Evolutionary conservation across 805 yeast species (phyloP), one percentile per base, ranked within the genome.

Genomic region (Saturnispora besseyi): DNA sequence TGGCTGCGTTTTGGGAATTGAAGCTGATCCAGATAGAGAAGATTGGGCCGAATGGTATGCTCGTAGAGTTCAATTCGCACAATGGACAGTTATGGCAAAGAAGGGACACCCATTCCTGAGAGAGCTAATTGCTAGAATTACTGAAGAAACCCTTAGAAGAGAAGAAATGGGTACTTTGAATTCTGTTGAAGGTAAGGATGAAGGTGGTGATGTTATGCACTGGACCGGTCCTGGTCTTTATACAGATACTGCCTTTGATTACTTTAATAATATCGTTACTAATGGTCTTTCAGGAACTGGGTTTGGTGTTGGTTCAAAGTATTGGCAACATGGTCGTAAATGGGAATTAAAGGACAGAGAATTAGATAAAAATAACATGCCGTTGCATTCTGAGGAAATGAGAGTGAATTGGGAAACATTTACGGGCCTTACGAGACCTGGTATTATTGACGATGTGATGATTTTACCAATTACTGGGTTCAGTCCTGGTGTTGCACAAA

Each of bases 181-280:
- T 0, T 66, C 71, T 46, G 68, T 78, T 0, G 67, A 73, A 44
- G 82, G 86, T 5, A 77, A 78, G 56, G 82, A 82, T 54, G 67
- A 72, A 8, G 95, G 95, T 5, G 81, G 81, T 21, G 89, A 84
- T 61, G 77, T 88, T 48, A 87, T 88, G 95, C 77, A 84, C 60
- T 87, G 96, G 96, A 87, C 98, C 0, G 99, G 99, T 0, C 96
- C 98, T 0, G 98, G 95, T 1, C 79, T 88, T 22, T 93, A 90
- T 80, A 91, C 99, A 0, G 98, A 93, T 63, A 68, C 78, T 9
- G 73, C 93, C 22, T 88, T 93, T 65, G 79, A 76, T 43, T 89
- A 91, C 64, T 72, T 91, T 57, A 84, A 84, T 64, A 83, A 81
- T 59, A 78, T 78, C 50, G 62, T 73, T 24, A 54, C 62, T 22